Evolutionary conservation across 495 filamentous ascomycete species (phyloP).

Genomic region (Cercophora newfieldiana): DNA sequence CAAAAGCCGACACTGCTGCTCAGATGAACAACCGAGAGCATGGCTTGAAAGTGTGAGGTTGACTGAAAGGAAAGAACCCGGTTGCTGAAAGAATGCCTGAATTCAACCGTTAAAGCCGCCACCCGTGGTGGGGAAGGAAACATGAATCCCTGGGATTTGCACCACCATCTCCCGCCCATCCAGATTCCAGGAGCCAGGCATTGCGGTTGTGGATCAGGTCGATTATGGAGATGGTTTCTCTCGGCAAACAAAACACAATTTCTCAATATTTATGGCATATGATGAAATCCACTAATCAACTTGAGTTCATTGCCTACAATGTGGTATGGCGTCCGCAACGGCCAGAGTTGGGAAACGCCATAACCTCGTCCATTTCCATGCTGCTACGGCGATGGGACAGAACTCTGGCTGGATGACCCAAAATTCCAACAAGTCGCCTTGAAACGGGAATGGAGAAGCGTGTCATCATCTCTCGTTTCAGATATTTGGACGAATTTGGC

Average conservation of each 20-base stretch:
- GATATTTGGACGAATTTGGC: neutral
- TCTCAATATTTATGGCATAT: neutral
- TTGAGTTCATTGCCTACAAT: too few species aligned
- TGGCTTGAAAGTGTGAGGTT: too few species aligned
- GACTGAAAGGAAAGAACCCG: neutral
- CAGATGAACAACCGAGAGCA: too few species aligned
- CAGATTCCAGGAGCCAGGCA: neutral
- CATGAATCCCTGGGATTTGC: neutral
- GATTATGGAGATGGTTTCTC: neutral
- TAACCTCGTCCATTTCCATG: too few species aligned
- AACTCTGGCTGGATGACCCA: too few species aligned
- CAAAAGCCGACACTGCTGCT: too few species aligned
- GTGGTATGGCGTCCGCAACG: too few species aligned
- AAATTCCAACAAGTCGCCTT: neutral
- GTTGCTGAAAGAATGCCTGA: neutral
- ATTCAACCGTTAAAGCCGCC: neutral
- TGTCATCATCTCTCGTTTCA: neutral
- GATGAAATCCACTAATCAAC: too few species aligned
- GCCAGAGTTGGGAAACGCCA: too few species aligned
- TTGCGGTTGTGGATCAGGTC: neutral
- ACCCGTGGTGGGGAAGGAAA: neutral
- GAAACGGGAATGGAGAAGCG: neutral
- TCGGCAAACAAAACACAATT: neutral
- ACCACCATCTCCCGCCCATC: neutral
- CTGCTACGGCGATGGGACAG: too few species aligned